Evolutionary conservation across 257 asterid genomes (phyloP).

Genomic region (Capsicum rhomboideum): DNA sequence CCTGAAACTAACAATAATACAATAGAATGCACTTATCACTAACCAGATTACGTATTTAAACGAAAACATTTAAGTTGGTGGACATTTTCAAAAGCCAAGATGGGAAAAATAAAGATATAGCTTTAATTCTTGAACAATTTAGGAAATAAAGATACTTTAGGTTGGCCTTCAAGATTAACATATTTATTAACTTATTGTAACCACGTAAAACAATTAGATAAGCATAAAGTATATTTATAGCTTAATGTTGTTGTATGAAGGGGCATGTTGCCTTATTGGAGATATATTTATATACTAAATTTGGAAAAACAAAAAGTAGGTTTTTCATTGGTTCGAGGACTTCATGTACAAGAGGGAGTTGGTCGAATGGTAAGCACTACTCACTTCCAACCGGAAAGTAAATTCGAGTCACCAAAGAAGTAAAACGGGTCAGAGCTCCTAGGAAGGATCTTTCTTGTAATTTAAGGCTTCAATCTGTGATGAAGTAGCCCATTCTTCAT

Average conservation of each 20-base stretch:
- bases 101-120: neutral
- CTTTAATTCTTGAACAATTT: neutral
- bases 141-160: neutral
- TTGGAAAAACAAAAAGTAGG: neutral
- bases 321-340: neutral
- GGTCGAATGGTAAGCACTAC: too few relatives aligned
- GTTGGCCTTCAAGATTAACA: neutral
- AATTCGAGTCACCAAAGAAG: too few relatives aligned
- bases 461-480: too few relatives aligned
- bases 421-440: too few relatives aligned
- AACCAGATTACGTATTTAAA: neutral
- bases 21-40: neutral
- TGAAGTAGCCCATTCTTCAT: too few relatives aligned
- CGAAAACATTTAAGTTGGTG: neutral
- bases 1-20: neutral
- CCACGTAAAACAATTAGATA: neutral
- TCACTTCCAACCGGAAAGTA: too few relatives aligned
- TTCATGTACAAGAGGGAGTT: neutral
- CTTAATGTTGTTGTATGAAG: neutral
- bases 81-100: neutral
- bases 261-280: neutral
- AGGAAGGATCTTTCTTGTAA: too few relatives aligned
- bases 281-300: neutral
- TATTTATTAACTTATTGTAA: neutral
- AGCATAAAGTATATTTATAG: neutral